phyloP scores from a whole-genome alignment of 1,284 basidiomycete species.

The Ceratobasidium sp. region DNA sequence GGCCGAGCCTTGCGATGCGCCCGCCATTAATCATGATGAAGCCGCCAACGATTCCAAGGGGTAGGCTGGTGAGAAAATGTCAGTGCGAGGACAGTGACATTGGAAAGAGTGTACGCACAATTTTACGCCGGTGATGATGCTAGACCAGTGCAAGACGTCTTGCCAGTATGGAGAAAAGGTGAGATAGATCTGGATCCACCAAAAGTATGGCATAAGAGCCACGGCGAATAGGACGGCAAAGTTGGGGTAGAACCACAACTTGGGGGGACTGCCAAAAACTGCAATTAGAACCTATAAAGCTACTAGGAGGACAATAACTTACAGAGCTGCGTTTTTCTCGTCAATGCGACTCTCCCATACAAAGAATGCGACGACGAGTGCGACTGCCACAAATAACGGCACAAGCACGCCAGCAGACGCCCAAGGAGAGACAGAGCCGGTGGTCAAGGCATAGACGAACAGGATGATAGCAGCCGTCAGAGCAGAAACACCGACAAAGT shows the following conservation, averaged over 20 bases:
- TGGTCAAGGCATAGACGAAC: constrained; percentile 60
- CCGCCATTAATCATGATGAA: constrained; percentile 54
- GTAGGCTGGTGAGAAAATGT: neutral
- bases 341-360: constrained; percentile 55
- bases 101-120: constrained; percentile 1
- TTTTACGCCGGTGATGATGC: constrained; percentile 36
- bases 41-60: constrained; percentile 46
- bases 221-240: constrained; percentile 53
- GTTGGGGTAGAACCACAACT: constrained; percentile 54
- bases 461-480: constrained; percentile 54
- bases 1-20: constrained; percentile 53
- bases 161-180: constrained; percentile 20
- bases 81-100: neutral
- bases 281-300: neutral
- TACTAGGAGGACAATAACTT: constrained; percentile 40
- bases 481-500: constrained; percentile 50
- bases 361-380: constrained; percentile 54
- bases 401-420: constrained; percentile 54
- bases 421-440: constrained; percentile 58
- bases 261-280: constrained; percentile 51
- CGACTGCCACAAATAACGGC: constrained; percentile 56
- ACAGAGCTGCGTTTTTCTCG: constrained; percentile 54
- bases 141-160: constrained; percentile 26
- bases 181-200: constrained; percentile 47
- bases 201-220: constrained; percentile 55